A percentile compares a stretch with the other conserved stretches of the same genome.
Conservation (phyloP, 2,329 filamentous ascomycete species). For the Colletotrichum falcatum region DNA sequence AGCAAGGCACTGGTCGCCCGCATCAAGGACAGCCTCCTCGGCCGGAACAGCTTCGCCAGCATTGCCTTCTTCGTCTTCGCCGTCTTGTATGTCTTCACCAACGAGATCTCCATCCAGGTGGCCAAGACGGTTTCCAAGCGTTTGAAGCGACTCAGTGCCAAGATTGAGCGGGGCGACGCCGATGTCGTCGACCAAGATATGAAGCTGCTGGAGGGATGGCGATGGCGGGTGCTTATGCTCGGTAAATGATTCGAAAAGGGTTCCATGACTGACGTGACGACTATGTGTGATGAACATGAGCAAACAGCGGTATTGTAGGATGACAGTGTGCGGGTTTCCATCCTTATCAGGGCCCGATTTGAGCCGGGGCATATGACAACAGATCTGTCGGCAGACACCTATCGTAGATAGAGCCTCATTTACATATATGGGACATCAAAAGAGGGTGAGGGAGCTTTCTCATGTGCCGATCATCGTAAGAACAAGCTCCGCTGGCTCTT, state of each 20-base stretch:
- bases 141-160: slow-evolving; percentile 59
- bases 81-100: slow-evolving; percentile 69
- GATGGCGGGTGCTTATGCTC: slow-evolving; percentile 67
- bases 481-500: no score
- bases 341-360: not conserved
- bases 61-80: slow-evolving; percentile 67
- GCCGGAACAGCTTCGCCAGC: slow-evolving; percentile 60
- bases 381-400: not conserved
- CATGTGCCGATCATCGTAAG: no score
- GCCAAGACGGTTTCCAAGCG: slow-evolving; percentile 64
- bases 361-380: not conserved
- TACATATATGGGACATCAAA: not conserved
- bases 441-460: no score
- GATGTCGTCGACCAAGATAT: slow-evolving; percentile 62
- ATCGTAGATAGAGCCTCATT: not conserved
- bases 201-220: slow-evolving; percentile 64
- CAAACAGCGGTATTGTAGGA: slow-evolving; percentile 16
- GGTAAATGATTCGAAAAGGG: slow-evolving; percentile 40
- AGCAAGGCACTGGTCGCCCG: slow-evolving; percentile 63
- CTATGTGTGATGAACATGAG: slow-evolving; percentile 21
- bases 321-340: slow-evolving; percentile 4
- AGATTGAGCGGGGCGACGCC: slow-evolving; percentile 61
- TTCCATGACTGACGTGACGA: not conserved
- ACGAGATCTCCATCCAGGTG: slow-evolving; percentile 68
- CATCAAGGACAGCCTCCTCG: slow-evolving; percentile 59